Base-by-base conservation (phyloP, 352 stramenopile genomes). In the Globisporangium takayamanum region DNA sequence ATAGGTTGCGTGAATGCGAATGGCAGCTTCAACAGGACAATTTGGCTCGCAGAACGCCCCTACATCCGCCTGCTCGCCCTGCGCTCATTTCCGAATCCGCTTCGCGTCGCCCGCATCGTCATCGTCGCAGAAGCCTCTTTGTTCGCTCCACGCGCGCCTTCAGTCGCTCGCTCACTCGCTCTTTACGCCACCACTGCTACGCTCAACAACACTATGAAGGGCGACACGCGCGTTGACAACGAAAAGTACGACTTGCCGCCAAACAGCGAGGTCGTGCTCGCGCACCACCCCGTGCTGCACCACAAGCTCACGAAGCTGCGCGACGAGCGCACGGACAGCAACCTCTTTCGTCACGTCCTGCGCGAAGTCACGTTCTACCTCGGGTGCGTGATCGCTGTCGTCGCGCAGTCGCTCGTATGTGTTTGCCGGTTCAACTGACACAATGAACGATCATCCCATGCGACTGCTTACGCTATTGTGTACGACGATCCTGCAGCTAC, bases 321-420 rank as follows among this genome's bases (percentile, higher is more conserved):
- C n/a, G 92, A 97, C 48, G 94, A 95, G 50, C 80, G 84, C 64
- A 99, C 96, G 0, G 79, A 88, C 49, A 91, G 91, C 56, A 89
- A 81, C 46, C 77, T 97, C 15, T 99, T 99, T 69, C 94, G 97
- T 58, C 73, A 94, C 55, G 70, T 98, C n/a, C 75, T 99, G 54
- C 89, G 94, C 48, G 96, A 99, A 81, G 88, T 99, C 49, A 99
- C 96, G 30, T 98, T 98, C 64, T 98, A 99, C 67, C 74, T 99
- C 20, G 97, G 94, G 67, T 99, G 87, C 62, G 93, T 86, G 7
- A n/a, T 28, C 26, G 18, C 7, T 37, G 8, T n/a, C 8, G 22
- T 64, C 50, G 15, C 20, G n/a, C 8, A 18, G 39, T 16, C 16
- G 39, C 39, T 44, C 16, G 2, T 16, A 10, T 44, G 39, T 44